Percentiles rank a stretch among this genome's conserved stretches.
phyloP scores from a whole-genome alignment of 2,329 filamentous ascomycete genomes.

The Dothistroma pini region DNA sequence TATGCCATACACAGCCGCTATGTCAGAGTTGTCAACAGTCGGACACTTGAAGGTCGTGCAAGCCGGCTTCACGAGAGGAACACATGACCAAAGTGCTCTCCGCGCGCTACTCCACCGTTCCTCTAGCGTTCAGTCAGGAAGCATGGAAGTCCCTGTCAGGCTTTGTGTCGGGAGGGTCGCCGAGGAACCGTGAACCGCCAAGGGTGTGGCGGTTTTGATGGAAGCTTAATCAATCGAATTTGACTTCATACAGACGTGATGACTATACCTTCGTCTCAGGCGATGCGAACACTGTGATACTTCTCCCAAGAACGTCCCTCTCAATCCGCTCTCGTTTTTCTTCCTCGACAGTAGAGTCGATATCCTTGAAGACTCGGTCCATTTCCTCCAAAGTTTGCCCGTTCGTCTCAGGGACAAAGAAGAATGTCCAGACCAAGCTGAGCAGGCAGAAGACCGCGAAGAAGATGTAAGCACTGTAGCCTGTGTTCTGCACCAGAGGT shows the following conservation, averaged over 20 bases:
- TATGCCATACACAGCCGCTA: too few relatives aligned
- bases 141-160: not conserved
- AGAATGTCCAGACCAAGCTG: conserved; percentile 50
- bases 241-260: not conserved
- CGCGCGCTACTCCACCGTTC: not conserved
- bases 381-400: conserved; percentile 37
- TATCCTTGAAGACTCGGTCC: conserved; percentile 29
- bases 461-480: conserved; percentile 58
- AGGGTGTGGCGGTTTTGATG: not conserved
- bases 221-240: not conserved
- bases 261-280: not conserved
- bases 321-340: conserved; percentile 27
- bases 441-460: conserved; percentile 55
- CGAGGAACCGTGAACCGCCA: not conserved
- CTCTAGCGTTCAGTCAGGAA: not conserved
- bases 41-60: too few relatives aligned
- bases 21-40: too few relatives aligned
- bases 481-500: conserved; percentile 46
- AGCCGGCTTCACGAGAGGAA: too few relatives aligned
- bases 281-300: not conserved
- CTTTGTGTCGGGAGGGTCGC: not conserved
- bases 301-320: conserved; percentile 20
- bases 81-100: too few relatives aligned
- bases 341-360: conserved; percentile 25
- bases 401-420: conserved; percentile 57